Evolutionary conservation across 2,329 filamentous ascomycete species (phyloP), one percentile per base, ranked within the genome.

Genomic region (Xylariaceae sp.): DNA sequence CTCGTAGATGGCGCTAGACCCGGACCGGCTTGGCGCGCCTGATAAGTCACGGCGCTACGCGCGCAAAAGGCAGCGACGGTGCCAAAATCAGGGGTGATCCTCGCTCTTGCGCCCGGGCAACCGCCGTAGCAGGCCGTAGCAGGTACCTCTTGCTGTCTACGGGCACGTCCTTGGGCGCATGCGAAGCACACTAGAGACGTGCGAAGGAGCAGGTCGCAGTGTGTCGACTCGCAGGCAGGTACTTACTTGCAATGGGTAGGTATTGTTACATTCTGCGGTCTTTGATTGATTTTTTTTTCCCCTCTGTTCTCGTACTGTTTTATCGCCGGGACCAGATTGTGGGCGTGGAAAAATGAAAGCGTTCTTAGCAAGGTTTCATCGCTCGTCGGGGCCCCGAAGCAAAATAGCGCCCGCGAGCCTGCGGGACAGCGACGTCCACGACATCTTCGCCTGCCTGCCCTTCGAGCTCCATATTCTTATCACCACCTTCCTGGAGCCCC

Each of bases 401-500:
- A 30, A 30, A 30, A 7, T 37, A 42, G 9, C 50, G 37, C 50
- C 23, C 30, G 42, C 56, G 11, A 37, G 44, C 47, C 42, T 49
- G 4, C 13, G 45, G 7, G 9, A 56, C 8, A 42, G 37, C 37
- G 11, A 42, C 48, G 45, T 50, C n/a, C 57, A 51, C 30, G 67
- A 70, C 45, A 61, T 68, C 17, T 59, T 72, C 56, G 68, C 62
- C 13, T 62, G 67, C 17, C 67, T 72, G 11, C 70, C 70, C 0
- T 66, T 71, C 44, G 70, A 72, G 59, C 62, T 72, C 8, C 68
- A 70, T 53, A 55, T 66, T 17, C 59, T 69, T 18, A 61, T 72
- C 15, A 57, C 71, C 39, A 53, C 55, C 6, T 48, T 70, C 56
- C 60, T 72, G 13, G 66, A 64, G n/a, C 67, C 65, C 3, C 53